Conservation (phyloP, 1,284 basidiomycete genomes). For the Cystobasidium pallidum region DNA sequence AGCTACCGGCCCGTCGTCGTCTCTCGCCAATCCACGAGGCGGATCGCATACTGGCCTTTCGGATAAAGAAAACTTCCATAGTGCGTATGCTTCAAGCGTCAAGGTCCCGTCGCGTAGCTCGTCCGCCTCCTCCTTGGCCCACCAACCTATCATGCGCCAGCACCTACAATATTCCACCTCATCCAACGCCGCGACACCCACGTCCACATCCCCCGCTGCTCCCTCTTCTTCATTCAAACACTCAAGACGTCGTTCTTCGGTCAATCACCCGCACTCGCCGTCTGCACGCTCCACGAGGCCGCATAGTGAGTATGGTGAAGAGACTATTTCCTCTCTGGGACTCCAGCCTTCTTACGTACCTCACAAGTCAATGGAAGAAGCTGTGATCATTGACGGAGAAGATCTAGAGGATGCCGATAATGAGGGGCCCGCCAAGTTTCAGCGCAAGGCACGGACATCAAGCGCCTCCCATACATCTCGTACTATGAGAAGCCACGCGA, state of each 20-base stretch:
- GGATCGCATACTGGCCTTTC: not conserved
- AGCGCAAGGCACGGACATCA: not conserved
- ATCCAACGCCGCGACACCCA: not conserved
- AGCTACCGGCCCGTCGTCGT: not conserved
- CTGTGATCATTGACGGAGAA: not conserved
- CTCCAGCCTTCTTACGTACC: not conserved
- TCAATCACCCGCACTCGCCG: constrained; percentile 24
- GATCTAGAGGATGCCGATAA: constrained; percentile 14
- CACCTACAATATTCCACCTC: not conserved
- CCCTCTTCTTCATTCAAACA: constrained; percentile 12
- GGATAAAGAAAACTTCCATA: constrained; percentile 13
- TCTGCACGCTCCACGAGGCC: constrained; percentile 25
- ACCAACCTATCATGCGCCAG: not conserved
- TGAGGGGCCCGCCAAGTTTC: constrained; percentile 5
- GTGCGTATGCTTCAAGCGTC: not conserved
- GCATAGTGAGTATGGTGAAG: not conserved
- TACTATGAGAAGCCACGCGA: not conserved
- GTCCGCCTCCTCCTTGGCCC: not conserved
- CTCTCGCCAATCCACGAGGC: not conserved
- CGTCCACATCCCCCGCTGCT: constrained; percentile 8
- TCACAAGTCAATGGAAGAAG: not conserved
- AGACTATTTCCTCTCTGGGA: too few relatives aligned
- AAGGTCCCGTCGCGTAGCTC: not conserved
- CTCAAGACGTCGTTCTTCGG: constrained; percentile 18
- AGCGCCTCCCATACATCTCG: constrained; percentile 1